phyloP scores from a whole-genome alignment of 306 rosid species.

The Dryas drummondii region DNA sequence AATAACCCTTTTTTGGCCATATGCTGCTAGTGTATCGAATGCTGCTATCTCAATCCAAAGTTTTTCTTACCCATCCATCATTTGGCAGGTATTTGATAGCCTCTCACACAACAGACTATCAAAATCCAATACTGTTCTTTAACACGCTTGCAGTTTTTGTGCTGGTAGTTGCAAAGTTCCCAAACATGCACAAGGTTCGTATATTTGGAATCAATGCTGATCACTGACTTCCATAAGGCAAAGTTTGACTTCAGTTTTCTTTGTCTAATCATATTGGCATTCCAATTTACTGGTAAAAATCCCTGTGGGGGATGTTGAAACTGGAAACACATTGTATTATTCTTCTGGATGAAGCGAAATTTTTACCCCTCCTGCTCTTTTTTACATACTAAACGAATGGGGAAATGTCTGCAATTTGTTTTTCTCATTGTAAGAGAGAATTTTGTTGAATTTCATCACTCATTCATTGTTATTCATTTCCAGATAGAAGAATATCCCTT shows the following conservation, averaged over 20 bases:
- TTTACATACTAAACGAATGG: slow-evolving; percentile 6
- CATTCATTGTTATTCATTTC: slow-evolving; percentile 9
- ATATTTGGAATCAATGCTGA: slow-evolving; percentile 48
- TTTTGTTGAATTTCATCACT: slow-evolving; percentile 5
- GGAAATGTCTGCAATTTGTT: slow-evolving; percentile 5
- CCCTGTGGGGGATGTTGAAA: slow-evolving; percentile 30
- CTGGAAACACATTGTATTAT: slow-evolving; percentile 23
- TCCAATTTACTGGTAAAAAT: slow-evolving; percentile 18
- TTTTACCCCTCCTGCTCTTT: slow-evolving; percentile 9
- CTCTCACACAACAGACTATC: slow-evolving; percentile 45
- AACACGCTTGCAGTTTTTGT: slow-evolving; percentile 44
- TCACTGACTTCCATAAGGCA: slow-evolving; percentile 19
- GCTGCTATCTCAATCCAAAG: not conserved
- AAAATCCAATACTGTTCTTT: slow-evolving; percentile 42
- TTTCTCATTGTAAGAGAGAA: slow-evolving; percentile 15
- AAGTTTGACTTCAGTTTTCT: slow-evolving; percentile 17
- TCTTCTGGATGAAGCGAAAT: slow-evolving; percentile 11
- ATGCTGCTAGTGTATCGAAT: not conserved
- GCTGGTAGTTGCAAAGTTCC: slow-evolving; percentile 48
- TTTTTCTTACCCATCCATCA: not conserved
- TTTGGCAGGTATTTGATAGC: slow-evolving; percentile 42
- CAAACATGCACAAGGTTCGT: slow-evolving; percentile 50
- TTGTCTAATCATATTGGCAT: slow-evolving; percentile 19
- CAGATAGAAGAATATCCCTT: not conserved
- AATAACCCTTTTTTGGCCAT: not conserved